Base-by-base conservation (phyloP, 148 eudicot genomes). In the Bassia scoparia region DNA sequence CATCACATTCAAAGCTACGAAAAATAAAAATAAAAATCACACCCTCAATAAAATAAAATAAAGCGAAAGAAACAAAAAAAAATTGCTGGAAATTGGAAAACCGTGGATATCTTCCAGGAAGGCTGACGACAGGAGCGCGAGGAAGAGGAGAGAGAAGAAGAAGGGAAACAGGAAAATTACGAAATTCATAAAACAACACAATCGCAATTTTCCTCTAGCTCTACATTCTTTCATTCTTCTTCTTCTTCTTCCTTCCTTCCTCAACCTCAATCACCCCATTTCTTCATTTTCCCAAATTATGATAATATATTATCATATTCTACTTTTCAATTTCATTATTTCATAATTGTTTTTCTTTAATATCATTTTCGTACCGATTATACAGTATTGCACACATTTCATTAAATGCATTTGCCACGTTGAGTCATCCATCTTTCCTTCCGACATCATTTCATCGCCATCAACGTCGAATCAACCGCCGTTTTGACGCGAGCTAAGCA, bases 401-500 rank as follows among this genome's bases (percentile, higher is more conserved):
- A 35, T 63, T 65, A 65, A 82, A 72, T 72, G 68, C 77, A 71
- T 75, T 81, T 78, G 81, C 80, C 79, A 75, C 81, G 91, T 83
- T 86, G 87, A n/a, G 87, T 70, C 78, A 15, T 53, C n/a, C n/a
- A n/a, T 80, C 20, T 70, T 79, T 29, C 34, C 72, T 1, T 70
- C 83, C 41, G 2, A 20, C 67, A 35, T 35, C 67, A 62, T 29
- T 9, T 0, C 62, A n/a, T 0, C 17, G 4, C 21, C n/a, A 58
- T 15, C 83, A 0, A 56, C 83, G 2, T 77, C 73, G 58, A 52
- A 52, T 17, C 3, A 77, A 63, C 31, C 86, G 87, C 26, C 74
- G 71, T 9, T 44, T 84, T n/a, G 61, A 68, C 80, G 17, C 73
- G 86, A 30, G 69, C 87, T 17, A 83, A 76, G 76, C 86, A 78